Evolutionary conservation across 2,329 filamentous ascomycete genomes (phyloP).

Genomic region (Penicillium sp.): DNA sequence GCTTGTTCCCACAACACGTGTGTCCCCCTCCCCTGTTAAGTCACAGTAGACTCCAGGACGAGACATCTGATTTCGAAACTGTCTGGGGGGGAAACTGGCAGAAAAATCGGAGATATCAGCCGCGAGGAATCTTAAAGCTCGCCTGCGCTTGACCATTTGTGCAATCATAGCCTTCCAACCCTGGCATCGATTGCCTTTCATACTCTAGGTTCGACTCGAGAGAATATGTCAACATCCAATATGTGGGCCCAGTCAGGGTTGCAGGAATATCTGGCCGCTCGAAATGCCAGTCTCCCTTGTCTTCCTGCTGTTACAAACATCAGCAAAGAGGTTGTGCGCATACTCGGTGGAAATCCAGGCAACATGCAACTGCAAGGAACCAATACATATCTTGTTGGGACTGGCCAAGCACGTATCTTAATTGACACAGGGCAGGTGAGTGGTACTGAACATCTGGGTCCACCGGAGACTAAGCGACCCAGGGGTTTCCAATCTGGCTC

Average conservation of each 20-base stretch:
- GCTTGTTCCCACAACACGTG: no score
- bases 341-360: conserved; percentile 48
- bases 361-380: conserved; percentile 43
- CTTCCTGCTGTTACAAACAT: conserved; percentile 42
- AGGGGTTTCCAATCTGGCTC: conserved; percentile 10
- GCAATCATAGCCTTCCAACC: no score
- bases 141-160: no score
- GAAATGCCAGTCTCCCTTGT: conserved; percentile 30
- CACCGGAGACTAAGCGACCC: background rate
- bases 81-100: no score
- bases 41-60: no score
- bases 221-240: background rate
- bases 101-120: no score
- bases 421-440: conserved; percentile 34
- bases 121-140: no score
- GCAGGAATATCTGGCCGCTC: conserved; percentile 6
- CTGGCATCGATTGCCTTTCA: no score
- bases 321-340: conserved; percentile 40
- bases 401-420: conserved; percentile 30
- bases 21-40: no score
- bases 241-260: conserved; percentile 4
- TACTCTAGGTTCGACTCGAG: background rate
- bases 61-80: no score
- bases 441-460: background rate
- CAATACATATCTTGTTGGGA: conserved; percentile 42